phyloP scores from a whole-genome alignment of 140 eudicot species.

The Cichorium intybus region DNA sequence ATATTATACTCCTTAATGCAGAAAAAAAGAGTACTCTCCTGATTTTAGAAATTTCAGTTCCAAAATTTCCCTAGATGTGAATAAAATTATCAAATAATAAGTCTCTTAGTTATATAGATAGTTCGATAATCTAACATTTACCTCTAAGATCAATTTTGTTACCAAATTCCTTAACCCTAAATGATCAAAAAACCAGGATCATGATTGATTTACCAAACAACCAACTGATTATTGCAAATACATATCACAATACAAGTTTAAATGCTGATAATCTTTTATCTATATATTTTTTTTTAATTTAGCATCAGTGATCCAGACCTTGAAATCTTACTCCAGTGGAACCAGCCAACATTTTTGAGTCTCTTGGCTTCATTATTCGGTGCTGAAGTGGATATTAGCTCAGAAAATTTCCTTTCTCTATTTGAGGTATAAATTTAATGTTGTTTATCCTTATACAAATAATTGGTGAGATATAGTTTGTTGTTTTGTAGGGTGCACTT shows the following conservation, averaged over 20 bases:
- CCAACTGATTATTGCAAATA: too few species aligned
- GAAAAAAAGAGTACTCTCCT: neutral
- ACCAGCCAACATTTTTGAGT: slow-evolving; percentile 48
- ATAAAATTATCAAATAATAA: too few species aligned
- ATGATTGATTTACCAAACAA: too few species aligned
- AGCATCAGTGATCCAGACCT: slow-evolving; percentile 57
- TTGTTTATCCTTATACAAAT: too few species aligned
- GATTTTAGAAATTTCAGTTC: neutral
- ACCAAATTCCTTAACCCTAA: too few species aligned
- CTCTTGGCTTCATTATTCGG: slow-evolving; percentile 62
- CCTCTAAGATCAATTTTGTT: too few species aligned
- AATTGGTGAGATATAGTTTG: neutral
- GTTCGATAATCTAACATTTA: too few species aligned
- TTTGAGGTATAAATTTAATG: slow-evolving; percentile 50
- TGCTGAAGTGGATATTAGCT: slow-evolving; percentile 43
- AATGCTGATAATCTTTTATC: too few species aligned
- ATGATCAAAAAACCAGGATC: too few species aligned
- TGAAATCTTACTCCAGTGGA: slow-evolving; percentile 52
- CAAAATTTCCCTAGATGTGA: neutral
- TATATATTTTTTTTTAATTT: slow-evolving; percentile 14
- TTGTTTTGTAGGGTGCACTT: slow-evolving; percentile 62
- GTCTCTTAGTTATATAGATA: too few species aligned
- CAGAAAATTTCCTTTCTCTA: slow-evolving; percentile 49
- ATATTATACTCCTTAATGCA: neutral
- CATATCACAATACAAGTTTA: too few species aligned